A percentile compares a stretch with the other conserved stretches of the same genome.
phyloP scores from a whole-genome alignment of 192 early-diverging fungal genomes.

The Coemansia reversa region DNA sequence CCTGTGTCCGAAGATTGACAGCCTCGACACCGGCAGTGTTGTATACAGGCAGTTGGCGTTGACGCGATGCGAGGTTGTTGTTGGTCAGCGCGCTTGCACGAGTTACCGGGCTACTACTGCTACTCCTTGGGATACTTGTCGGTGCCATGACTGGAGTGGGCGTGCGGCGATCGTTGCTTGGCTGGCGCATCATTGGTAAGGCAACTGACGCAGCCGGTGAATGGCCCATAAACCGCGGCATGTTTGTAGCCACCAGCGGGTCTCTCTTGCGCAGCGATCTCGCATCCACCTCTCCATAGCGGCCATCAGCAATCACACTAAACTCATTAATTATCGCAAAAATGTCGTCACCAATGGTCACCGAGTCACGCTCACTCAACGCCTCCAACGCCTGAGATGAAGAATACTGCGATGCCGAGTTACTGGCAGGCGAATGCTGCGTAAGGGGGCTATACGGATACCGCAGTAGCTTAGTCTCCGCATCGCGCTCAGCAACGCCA shows the following conservation, averaged over 20 bases:
- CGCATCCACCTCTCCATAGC: conserved; percentile 49
- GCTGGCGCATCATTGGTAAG: neutral
- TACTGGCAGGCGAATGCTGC: neutral
- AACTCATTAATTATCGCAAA: conserved; percentile 51
- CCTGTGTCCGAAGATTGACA: neutral
- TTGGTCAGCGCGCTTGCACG: neutral
- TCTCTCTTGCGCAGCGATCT: conserved; percentile 18
- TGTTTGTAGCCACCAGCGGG: neutral
- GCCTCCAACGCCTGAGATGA: neutral
- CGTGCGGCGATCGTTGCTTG: neutral
- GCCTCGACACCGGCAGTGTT: neutral
- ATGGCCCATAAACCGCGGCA: conserved; percentile 1
- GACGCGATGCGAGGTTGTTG: neutral
- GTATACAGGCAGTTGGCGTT: neutral
- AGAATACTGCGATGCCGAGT: neutral
- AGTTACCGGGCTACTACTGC: neutral
- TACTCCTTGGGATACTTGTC: neutral
- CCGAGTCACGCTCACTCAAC: conserved; percentile 24
- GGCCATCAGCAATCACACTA: conserved; percentile 37
- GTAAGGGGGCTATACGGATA: conserved; percentile 1
- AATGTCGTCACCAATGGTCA: conserved; percentile 52
- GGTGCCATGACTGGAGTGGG: conserved; percentile 3
- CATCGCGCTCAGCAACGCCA: conserved; percentile 36
- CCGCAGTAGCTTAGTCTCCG: conserved; percentile 32
- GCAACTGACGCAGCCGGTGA: conserved; percentile 2